Evolutionary conservation across 345 rosid species (phyloP).

Genomic region (Acer yangbiense): DNA sequence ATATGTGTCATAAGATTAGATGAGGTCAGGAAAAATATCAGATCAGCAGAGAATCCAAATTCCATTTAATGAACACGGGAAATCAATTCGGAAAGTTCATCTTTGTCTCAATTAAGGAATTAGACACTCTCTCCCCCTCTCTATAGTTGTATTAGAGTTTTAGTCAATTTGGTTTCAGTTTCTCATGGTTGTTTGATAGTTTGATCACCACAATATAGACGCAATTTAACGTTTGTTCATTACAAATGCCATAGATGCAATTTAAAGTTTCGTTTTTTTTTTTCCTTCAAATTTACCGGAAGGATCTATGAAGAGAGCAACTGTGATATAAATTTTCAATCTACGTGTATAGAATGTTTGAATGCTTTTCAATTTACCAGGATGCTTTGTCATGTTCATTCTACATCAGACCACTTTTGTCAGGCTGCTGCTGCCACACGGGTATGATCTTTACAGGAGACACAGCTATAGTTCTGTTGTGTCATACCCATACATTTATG

Average conservation of each 20-base stretch:
- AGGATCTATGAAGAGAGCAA: not conserved
- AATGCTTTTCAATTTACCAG: conserved; percentile 17
- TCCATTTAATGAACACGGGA: no score
- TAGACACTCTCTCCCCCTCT: not conserved
- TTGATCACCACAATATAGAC: not conserved
- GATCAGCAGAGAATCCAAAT: no score
- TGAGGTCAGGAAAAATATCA: no score
- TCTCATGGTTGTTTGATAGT: not conserved
- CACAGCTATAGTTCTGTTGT: conserved; percentile 21
- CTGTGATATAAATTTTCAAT: not conserved
- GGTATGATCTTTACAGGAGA: conserved; percentile 45
- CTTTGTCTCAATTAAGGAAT: not conserved
- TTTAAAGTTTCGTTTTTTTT: no score
- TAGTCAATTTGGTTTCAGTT: not conserved
- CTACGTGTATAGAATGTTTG: no score
- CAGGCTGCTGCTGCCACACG: conserved; percentile 49
- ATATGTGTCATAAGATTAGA: no score
- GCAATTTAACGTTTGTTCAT: not conserved
- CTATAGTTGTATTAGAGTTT: not conserved
- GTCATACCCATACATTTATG: conserved; percentile 30
- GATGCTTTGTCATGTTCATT: conserved; percentile 36
- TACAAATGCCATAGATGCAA: no score
- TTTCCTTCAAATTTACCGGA: not conserved
- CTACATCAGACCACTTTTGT: conserved; percentile 43
- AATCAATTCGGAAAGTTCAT: not conserved